Base-by-base conservation (phyloP, 2,329 filamentous ascomycete species). In the Talaromyces sp. region DNA sequence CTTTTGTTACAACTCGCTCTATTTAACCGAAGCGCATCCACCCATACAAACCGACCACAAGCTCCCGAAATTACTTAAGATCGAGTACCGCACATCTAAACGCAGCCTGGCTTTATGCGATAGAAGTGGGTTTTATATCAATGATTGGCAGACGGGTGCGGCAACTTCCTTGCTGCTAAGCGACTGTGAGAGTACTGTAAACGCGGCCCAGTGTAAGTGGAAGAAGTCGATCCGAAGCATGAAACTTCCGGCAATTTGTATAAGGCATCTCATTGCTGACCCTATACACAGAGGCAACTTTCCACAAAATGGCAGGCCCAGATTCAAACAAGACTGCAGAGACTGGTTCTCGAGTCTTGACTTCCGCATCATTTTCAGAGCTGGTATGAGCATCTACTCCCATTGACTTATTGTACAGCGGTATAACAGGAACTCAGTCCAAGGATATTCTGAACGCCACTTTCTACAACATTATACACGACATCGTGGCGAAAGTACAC, bases 401-500 rank as follows among this genome's bases (percentile, higher is more conserved):
- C 39, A 33, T 41, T 52, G 27, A 62, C 16, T 45, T 52, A 22
- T 35, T 62, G 50, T 54, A 60, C 19, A 60, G 61, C 68, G 71
- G 63, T 74, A 62, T 33, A 57, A 63, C 50, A 45, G 41, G 45
- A 27, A 41, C 22, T 31, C 65, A 79, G 77, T 77, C 78, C 43
- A 75, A 77, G 62, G 77, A 79, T 43, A 82, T 88, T 62, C 76
- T 88, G 69, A 84, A 87, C 66, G 83, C 86, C 66, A 82, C 82
- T 24, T 78, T 88, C 50, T 81, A 85, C 70, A 87, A 84, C 70
- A 85, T 88, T 69, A 83, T 88, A 69, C 83, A 87, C 74, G 83
- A 85, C 69, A 82, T 86, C 27, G 83, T 86, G 62, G 78, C 86
- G 35, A 81, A 84, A 68, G 83, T 82, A 37, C 86, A 88, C 72